These are phyloP conservation scores for Fusarium globosum DNA, from an alignment of 2,329 filamentous ascomycete genomes.

Conservation along the genomic window DNA sequence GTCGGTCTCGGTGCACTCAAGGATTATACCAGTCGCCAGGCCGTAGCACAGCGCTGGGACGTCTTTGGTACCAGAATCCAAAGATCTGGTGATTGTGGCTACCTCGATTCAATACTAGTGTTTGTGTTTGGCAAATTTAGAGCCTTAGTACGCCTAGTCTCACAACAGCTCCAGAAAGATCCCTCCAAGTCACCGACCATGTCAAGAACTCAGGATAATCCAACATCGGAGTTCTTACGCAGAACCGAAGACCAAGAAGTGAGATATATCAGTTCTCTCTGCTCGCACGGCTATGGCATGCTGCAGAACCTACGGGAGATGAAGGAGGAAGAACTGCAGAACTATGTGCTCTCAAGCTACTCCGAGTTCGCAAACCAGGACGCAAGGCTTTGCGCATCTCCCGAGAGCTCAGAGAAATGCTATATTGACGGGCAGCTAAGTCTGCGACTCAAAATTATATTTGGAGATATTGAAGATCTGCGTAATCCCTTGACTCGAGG, in stretches of 20 bases:
- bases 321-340: not conserved
- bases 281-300: not conserved
- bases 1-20: not conserved
- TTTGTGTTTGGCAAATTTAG: not conserved
- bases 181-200: not conserved
- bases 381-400: not conserved
- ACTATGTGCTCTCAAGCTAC: not conserved
- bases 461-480: too few relatives aligned
- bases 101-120: accelerated
- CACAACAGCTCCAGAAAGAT: not conserved
- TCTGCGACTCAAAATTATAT: too few relatives aligned
- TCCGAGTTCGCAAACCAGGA: not conserved
- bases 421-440: too few relatives aligned
- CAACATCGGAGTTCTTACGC: not conserved
- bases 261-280: not conserved
- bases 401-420: too few relatives aligned
- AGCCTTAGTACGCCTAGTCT: not conserved
- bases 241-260: not conserved
- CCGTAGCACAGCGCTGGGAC: too few relatives aligned
- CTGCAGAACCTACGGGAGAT: not conserved
- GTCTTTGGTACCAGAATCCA: too few relatives aligned
- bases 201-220: not conserved
- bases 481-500: too few relatives aligned
- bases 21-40: not conserved
- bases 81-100: not conserved